Base-by-base conservation (phyloP, 1,139 yeast genomes). In the Hyphopichia wangnamkhiaoensis region DNA sequence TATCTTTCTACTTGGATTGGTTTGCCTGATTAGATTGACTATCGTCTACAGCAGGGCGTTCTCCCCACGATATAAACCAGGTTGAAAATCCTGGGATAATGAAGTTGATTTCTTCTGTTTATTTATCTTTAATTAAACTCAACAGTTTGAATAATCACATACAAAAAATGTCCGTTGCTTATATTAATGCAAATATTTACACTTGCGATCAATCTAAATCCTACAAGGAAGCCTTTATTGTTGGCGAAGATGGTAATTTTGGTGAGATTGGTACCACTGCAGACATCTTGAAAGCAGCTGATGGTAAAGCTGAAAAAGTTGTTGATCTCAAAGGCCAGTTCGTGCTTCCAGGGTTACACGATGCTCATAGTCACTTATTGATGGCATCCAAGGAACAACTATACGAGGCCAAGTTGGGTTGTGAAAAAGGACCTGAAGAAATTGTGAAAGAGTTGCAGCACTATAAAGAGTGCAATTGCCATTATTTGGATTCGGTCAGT, bases 291-390 rank as follows among this genome's bases (percentile, higher is more conserved):
- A 35, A 29, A 12, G 30, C 43, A 8, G 48, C 50, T n/a, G n/a
- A n/a, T n/a, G n/a, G n/a, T n/a, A 28, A 38, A 13, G 43, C 31
- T 12, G 9, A 32, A 14, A 33, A 36, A 28, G 46, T 49, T 6
- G 46, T 53, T 24, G 58, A 53, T 34, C 43, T 53, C 14, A 45
- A 53, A 33, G 54, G 55, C 12, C 44, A 53, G 38, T 53, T 52
- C 33, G 53, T 52, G 19, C 50, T 53, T 55, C 58, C 58, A 13
- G 58, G 58, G 8, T 50, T 53, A 54, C 58, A 53, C 37, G 58
- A 53, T 42, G 57, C 58, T 30, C 58, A 54, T 43, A 38, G 47
- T 43, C 48, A 47, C 36, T 39, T 47, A 13, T 36, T 46, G 19
- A 47, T 47, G 51, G 51, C 51, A 12, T 43, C 49, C 8, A 38